Evolutionary conservation across 2,329 filamentous ascomycete species (phyloP), one percentile per base, ranked within the genome.

Genomic region (Claviceps cyperi): DNA sequence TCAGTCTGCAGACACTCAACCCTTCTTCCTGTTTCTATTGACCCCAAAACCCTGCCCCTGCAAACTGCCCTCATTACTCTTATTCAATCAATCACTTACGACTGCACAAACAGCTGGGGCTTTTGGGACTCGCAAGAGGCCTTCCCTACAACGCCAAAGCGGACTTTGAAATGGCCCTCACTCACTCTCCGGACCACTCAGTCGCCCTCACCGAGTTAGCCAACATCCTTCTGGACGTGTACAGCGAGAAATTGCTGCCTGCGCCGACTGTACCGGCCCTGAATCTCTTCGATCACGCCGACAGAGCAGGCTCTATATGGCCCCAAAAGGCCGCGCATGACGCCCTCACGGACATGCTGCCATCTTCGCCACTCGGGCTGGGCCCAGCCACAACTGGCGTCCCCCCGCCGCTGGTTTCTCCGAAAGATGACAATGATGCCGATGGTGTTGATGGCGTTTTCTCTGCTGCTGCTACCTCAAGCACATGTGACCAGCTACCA

Each of bases 151-250:
- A 78, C 49, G 90, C 90, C 3, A 80, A 88, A 14, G 72, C 77
- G 22, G 75, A 85, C 55, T 96, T 91, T 59, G 92, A 98, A 65
- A 77, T 83, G 51, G 88, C 90, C 14, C 70, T 98, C 17, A 80
- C 82, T 22, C 81, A 89, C 61, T 85, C 79, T 54, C 81, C 84
- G 1, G 81, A 97, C 60, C 91, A 98, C 57, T 75, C 86, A 0
- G 73, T 74, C 14, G 88, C 86, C 35, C 94, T 85, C 22, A 80
- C 96, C 37, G 86, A 85, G 1, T 70, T 98, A 21, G 87, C 87
- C 17, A 85, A 86, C 57, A 82, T 97, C 38, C 74, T 98, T 6
- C 75, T 97, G 46, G 89, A 96, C 60, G 81, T 94, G 19, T 94
- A 91, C 67, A 80, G 72, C 57, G 75, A 86, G 64, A 75, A 78